Base-by-base conservation (phyloP, 345 rosid species). In the Aquilaria sinensis region DNA sequence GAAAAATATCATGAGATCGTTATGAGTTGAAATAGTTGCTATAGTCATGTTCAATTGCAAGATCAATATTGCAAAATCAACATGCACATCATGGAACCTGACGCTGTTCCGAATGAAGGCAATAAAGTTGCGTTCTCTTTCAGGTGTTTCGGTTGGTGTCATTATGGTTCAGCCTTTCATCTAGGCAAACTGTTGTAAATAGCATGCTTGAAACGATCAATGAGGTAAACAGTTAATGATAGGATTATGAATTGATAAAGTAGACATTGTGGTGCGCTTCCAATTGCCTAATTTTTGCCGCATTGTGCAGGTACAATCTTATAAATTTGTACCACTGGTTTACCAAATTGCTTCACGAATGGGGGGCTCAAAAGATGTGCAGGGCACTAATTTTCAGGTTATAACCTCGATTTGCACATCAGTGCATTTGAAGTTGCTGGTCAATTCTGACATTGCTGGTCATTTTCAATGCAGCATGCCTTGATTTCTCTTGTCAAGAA, bases 261-360 rank as follows among this genome's bases (percentile, higher is more conserved):
- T 37, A 37, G 43, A 37, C 43, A 37, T 37, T 37, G 43, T 3
- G 43, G 41, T 41, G 16, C 16, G 41, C 12, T 10, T 64, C 57
- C 56, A 34, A 41, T 62, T 54, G 32, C 49, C 15, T 56, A 15
- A 58, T 61, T 45, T 49, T 72, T 64, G 12, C 29, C 15, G 30
- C 67, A 53, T 31, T 53, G 67, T 75, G 53, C 77, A 93, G 98
- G 97, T 90, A 71, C 96, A 88, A 65, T 84, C 97, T 50, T 90
- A 87, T 78, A 93, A 93, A 72, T 93, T 90, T 80, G 77, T 93
- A 55, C 97, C 97, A 2, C 80, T 90, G 61, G 85, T 86, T 31
- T 93, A 93, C 74, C 98, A 93, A 80, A 90, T 93, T 80, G 98
- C 98, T 68, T 93, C 98, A 66, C 82, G 98, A 82, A 75, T 93